Evolutionary conservation across 2,329 filamentous ascomycete species (phyloP), one percentile per base, ranked within the genome.

Genomic region (Aspergillus pseudonomiae): DNA sequence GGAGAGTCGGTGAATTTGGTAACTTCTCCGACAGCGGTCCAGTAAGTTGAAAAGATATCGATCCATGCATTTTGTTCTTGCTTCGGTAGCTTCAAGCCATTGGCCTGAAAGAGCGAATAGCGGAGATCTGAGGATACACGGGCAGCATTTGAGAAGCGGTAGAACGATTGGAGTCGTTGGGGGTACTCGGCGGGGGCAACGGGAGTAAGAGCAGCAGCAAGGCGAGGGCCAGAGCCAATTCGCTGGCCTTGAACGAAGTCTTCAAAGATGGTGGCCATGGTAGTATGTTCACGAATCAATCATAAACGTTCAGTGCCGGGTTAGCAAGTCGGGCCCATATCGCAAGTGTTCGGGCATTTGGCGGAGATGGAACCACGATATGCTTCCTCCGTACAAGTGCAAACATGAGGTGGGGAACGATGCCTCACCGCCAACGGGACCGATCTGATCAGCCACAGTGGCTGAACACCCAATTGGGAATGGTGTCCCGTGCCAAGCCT

Each of bases 21-120:
- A 32, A 97, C 85, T 70, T 92, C 89, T 36, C 88, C 89, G 45
- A 91, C 80, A 28, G 92, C 91, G 71, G 91, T 93, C 93, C 94
- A 97, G 74, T 94, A 97, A 24, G 87, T 84, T 41, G 85, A 82
- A 74, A 94, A 96, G 34, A 98, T 88, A 45, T 97, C 94, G 0
- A 90, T 83, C 95, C 95, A 99, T n/a, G 89, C 90, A 63, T 85
- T 86, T 28, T 87, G 82, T 79, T 97, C 92, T 46, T 89, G 85
- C 46, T 87, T 84, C n/a, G 84, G 80, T 28, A 93, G 76, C 59
- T 82, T 84, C 34, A 81, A 78, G 34, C 83, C 81, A 63, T 81
- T 83, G 30, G 82, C 88, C 68, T 89, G 88, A 64, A 94, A 86
- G 62, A 95, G 84, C 53, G 81, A 78, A 73, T 91, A 89, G 62